phyloP scores from a whole-genome alignment of 352 stramenopile species.

The Globisporangium spinosum region DNA sequence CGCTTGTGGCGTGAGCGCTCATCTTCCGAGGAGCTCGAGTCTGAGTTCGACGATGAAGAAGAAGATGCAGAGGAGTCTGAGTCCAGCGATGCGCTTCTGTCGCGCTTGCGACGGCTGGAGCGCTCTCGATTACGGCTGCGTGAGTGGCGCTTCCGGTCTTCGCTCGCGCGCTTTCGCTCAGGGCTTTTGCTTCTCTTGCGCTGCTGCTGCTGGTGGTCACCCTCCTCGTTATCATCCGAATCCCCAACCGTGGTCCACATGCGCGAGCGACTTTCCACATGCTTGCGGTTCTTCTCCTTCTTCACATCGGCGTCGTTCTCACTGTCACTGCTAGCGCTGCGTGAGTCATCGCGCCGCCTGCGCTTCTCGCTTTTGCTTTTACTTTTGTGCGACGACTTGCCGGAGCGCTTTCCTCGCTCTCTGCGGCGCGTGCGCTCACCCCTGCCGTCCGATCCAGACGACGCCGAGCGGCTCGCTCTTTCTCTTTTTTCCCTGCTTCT shows the following conservation, averaged over 20 bases:
- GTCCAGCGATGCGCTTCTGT: constrained; percentile 11
- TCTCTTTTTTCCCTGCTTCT: not conserved
- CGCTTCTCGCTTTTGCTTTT: constrained; percentile 9
- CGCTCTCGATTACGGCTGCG: constrained; percentile 17
- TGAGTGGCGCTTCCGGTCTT: constrained; percentile 11
- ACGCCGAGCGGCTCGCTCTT: constrained; percentile 2
- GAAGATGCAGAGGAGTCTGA: constrained; percentile 35
- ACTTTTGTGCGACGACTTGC: constrained; percentile 3
- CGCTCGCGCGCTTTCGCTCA: not conserved
- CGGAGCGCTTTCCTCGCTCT: constrained; percentile 1
- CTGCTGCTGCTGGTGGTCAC: not conserved
- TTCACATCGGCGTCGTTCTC: constrained; percentile 6
- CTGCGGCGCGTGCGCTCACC: not conserved
- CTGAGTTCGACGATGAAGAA: constrained; percentile 30
- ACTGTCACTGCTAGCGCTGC: not conserved
- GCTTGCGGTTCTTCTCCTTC: constrained; percentile 7
- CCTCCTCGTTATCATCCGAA: not conserved
- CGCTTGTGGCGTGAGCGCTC: constrained; percentile 15
- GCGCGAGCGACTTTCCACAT: constrained; percentile 10
- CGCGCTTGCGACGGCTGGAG: constrained; percentile 6
- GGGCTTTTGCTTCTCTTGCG: not conserved
- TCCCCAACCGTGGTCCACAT: constrained; percentile 11
- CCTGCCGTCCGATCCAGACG: not conserved
- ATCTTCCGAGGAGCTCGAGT: constrained; percentile 24
- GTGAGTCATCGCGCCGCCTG: not conserved